Evolutionary conservation across 495 filamentous ascomycete genomes (phyloP).

Genomic region (Haplographium delicatum): DNA sequence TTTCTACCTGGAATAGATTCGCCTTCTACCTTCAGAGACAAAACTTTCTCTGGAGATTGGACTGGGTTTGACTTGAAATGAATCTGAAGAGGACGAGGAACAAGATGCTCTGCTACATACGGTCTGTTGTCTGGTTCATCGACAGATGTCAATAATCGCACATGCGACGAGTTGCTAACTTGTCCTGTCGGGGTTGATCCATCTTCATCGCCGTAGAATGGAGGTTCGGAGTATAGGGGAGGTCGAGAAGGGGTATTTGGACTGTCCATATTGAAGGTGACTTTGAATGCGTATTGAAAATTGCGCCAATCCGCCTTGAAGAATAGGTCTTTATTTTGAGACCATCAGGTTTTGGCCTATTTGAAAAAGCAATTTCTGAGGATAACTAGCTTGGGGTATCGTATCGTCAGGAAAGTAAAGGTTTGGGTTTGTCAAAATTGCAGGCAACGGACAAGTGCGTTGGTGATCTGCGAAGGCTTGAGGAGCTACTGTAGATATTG

Average conservation of each 20-base stretch:
- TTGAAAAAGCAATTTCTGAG: too few species aligned
- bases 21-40: constrained; percentile 30
- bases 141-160: constrained; percentile 49
- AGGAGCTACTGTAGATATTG: too few species aligned
- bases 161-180: constrained; percentile 27
- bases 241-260: constrained; percentile 30
- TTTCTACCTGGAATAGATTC: constrained; percentile 35
- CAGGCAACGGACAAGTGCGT: too few species aligned
- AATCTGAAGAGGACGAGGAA: constrained; percentile 13
- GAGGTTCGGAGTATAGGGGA: constrained; percentile 39
- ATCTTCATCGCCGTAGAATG: constrained; percentile 43
- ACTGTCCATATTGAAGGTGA: constrained; percentile 35
- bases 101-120: constrained; percentile 19
- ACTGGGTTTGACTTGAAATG: constrained; percentile 16
- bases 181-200: constrained; percentile 33
- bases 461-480: too few species aligned
- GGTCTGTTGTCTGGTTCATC: constrained; percentile 28
- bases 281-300: not conserved
- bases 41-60: constrained; percentile 29
- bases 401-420: too few species aligned
- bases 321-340: not conserved
- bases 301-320: constrained; percentile 1
- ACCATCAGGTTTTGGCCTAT: constrained; percentile 1
- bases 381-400: too few species aligned
- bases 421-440: too few species aligned